These are phyloP conservation scores for Erodium trifolium DNA, from an alignment of 441 rosid species.

Conservation along the genomic window DNA sequence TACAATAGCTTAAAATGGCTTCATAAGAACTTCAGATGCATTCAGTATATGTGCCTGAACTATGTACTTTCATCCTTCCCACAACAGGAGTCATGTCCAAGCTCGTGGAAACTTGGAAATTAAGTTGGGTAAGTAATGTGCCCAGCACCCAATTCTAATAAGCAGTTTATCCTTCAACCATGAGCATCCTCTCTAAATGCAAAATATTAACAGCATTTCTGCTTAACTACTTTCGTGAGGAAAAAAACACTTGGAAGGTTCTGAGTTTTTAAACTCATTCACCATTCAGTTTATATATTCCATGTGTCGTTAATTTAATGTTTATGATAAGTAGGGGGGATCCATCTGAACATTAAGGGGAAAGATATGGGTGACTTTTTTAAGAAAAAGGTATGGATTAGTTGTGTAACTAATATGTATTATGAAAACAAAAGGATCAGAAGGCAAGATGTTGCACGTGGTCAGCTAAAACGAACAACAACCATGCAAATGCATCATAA, in stretches of 20 bases:
- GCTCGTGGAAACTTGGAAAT: background rate
- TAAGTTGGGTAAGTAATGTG: background rate
- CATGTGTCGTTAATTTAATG: background rate
- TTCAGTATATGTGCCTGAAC: too few relatives aligned
- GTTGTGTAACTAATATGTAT: background rate
- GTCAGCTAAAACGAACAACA: background rate
- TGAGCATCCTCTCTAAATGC: background rate
- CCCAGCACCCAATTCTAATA: background rate
- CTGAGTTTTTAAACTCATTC: background rate
- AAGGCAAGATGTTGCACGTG: background rate
- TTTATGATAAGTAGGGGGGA: background rate
- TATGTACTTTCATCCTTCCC: background rate
- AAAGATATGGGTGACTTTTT: background rate
- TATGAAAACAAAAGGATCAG: background rate
- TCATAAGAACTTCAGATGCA: too few relatives aligned
- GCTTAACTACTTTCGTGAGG: background rate
- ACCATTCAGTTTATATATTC: background rate
- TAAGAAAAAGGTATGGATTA: background rate
- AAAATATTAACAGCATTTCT: background rate
- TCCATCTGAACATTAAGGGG: too few relatives aligned
- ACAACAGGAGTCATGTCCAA: background rate
- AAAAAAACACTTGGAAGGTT: background rate
- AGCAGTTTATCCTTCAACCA: background rate
- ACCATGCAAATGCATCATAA: background rate
- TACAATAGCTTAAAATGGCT: background rate